phyloP scores from a whole-genome alignment of 2,329 filamentous ascomycete species.

The Tolypocladium guangdongense region DNA sequence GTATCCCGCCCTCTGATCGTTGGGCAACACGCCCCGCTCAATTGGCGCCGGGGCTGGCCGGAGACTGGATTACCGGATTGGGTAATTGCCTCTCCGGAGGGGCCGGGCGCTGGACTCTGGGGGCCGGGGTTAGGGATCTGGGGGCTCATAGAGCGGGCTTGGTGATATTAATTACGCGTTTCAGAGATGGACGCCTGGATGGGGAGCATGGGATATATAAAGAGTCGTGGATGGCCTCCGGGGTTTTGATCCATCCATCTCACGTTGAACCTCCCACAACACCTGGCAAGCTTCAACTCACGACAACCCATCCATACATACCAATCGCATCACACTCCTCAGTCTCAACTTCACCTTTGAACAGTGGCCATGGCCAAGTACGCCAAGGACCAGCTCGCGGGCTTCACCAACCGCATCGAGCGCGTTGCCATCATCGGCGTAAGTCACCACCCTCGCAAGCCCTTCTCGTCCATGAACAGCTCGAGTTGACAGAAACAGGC shows the following conservation, averaged over 20 bases:
- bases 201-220: background rate
- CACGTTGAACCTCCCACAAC: too few relatives aligned
- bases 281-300: background rate
- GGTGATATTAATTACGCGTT: background rate
- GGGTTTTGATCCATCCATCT: background rate
- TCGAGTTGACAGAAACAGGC: slow-evolving; percentile 14
- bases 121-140: background rate
- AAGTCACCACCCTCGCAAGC: slow-evolving; percentile 9
- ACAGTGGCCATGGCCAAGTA: slow-evolving; percentile 3
- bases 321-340: background rate
- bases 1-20: background rate
- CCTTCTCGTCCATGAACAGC: too few relatives aligned
- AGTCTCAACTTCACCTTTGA: background rate
- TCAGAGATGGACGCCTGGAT: background rate
- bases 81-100: background rate
- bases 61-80: background rate
- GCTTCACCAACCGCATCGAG: slow-evolving; percentile 22
- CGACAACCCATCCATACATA: background rate
- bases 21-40: background rate
- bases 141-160: background rate
- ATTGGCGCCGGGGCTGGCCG: background rate
- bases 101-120: background rate
- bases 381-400: slow-evolving; percentile 11
- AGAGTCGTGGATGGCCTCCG: background rate
- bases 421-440: slow-evolving; percentile 32